These are phyloP conservation scores for Podaxis carcinomalis DNA, from an alignment of 768 basidiomycete genomes.

Conservation along the genomic window DNA sequence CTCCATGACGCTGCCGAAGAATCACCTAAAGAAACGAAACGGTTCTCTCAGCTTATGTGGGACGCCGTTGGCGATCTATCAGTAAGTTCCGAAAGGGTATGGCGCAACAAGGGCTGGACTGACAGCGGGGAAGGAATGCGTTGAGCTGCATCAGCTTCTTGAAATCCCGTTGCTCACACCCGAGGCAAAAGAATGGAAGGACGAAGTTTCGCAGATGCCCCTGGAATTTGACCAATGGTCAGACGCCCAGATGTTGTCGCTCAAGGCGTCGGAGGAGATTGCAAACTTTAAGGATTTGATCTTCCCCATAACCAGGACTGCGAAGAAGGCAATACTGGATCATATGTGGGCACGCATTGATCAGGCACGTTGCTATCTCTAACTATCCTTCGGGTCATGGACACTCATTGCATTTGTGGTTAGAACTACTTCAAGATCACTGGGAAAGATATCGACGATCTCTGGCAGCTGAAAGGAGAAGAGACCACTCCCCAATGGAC, in stretches of 20 bases:
- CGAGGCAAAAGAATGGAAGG: constrained; percentile 51
- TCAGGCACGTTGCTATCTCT: constrained; percentile 33
- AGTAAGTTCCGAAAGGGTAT: constrained; percentile 32
- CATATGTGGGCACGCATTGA: constrained; percentile 65
- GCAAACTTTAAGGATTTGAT: constrained; percentile 52
- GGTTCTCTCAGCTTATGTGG: constrained; percentile 77
- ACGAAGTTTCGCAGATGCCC: constrained; percentile 46
- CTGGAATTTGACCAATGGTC: constrained; percentile 62
- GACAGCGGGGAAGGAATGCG: constrained; percentile 41
- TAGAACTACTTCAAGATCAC: constrained; percentile 58
- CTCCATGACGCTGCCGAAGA: constrained; percentile 72
- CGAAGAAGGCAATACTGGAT: constrained; percentile 43
- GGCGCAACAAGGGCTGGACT: background rate
- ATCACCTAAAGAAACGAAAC: constrained; percentile 65
- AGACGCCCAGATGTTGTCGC: constrained; percentile 63
- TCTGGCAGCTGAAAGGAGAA: constrained; percentile 61
- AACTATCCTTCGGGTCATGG: background rate
- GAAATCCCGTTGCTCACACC: constrained; percentile 57
- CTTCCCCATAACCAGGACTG: constrained; percentile 55
- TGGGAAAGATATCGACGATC: constrained; percentile 51
- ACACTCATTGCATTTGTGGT: background rate
- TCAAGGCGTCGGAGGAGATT: constrained; percentile 46
- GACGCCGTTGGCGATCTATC: constrained; percentile 81
- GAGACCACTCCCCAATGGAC: constrained; percentile 58
- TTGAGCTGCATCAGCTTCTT: constrained; percentile 63